Base-by-base conservation (phyloP, 2,329 filamentous ascomycete species). In the Cordyceps cateniannulata region DNA sequence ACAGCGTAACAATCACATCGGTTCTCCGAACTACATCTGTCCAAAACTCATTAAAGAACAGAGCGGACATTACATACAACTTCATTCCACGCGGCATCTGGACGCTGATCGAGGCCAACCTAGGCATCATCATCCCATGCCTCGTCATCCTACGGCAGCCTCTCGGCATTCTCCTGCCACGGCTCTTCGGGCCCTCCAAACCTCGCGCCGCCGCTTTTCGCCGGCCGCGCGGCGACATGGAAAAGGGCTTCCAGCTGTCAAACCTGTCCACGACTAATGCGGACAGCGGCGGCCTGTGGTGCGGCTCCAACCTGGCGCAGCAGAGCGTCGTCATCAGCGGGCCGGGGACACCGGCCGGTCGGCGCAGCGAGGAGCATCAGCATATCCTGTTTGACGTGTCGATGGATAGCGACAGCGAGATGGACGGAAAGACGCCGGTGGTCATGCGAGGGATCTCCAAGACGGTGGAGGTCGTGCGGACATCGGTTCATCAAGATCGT, bases 61-160 rank as follows among this genome's bases (percentile, higher is more conserved):
- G 68, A 42, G 63, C 64, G 18, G 73, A 76, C 47, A 63, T 63
- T 2, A 70, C 69, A 3, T 71, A 67, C 65, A 64, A 61, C 62
- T 66, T 67, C 20, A 66, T 68, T 32, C 52, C 65, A 3, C 62
- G 65, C 38, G 66, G 66, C 35, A 65, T 69, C 29, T 76, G 73
- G 72, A 73, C 72, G 6, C 67, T 75, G 45, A 65, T 72, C n/a
- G 75, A 77, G 59, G 69, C 75, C 35, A 72, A 72, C 27, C 67
- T 70, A 27, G 75, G 72, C 63, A 71, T 75, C 62, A 69, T 76
- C 16, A 72, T 73, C 59, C 67, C 73, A 45, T 76, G 74, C 61
- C 67, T 76, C 5, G 73, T 73, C 2, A 55, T 64, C 3, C 62
- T 69, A 9, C 63, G 63, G 22, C 66, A 65, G 44, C 66, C 66